Percentiles rank a stretch among this genome's conserved stretches.
Conservation (phyloP, 345 rosid genomes). For the Heritiera fomes region DNA sequence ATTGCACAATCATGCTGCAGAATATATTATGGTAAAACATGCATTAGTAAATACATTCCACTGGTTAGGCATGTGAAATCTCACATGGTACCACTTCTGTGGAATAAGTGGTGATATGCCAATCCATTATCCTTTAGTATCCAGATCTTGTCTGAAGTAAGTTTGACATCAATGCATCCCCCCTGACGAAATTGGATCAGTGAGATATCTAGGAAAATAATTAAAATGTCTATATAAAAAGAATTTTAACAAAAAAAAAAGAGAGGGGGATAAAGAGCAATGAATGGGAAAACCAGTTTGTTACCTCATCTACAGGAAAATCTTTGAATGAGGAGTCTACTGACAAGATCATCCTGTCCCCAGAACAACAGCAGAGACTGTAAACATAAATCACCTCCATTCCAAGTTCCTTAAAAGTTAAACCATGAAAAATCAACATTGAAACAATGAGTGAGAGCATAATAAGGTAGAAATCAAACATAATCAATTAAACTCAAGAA, state of each 20-base stretch:
- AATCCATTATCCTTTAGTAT: constrained; percentile 65
- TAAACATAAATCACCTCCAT: constrained; percentile 55
- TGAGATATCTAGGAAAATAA: constrained; percentile 10
- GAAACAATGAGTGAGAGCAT: constrained; percentile 1
- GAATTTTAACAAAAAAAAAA: neutral
- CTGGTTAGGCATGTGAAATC: constrained; percentile 28
- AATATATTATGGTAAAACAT: neutral
- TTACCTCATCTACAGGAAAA: constrained; percentile 72
- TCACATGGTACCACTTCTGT: constrained; percentile 51
- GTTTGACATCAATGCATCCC: constrained; percentile 64
- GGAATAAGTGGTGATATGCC: constrained; percentile 43
- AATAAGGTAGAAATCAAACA: constrained; percentile 12
- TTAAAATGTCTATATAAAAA: constrained; percentile 9
- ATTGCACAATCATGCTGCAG: neutral
- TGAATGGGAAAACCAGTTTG: neutral
- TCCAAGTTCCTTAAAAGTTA: constrained; percentile 54
- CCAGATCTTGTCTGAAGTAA: constrained; percentile 73
- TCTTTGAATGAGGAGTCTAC: constrained; percentile 51
- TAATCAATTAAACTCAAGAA: neutral
- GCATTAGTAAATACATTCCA: neutral
- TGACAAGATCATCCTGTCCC: constrained; percentile 47
- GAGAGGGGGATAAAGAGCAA: neutral
- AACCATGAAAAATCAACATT: constrained; percentile 21
- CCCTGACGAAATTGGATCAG: constrained; percentile 52
- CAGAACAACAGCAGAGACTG: constrained; percentile 45